Percentiles rank a stretch among this genome's conserved stretches.
phyloP scores from a whole-genome alignment of 2,329 filamentous ascomycete genomes.

The Fusarium sp. region DNA sequence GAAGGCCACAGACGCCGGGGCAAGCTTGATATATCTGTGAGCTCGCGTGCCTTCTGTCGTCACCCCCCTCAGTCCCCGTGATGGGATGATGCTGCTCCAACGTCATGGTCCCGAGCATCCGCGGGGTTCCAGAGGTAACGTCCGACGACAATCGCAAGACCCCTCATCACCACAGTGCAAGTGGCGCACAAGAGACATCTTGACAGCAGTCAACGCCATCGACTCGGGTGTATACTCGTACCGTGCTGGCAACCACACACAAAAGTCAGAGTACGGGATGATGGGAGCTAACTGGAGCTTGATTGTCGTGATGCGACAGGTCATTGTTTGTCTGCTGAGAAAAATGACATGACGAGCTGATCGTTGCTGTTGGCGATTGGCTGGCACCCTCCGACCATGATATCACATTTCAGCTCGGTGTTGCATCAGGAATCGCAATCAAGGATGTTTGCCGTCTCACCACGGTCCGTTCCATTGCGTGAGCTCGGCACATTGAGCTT shows the following conservation, averaged over 20 bases:
- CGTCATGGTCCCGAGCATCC: constrained; percentile 38
- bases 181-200: constrained; percentile 18
- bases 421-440: neutral
- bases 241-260: constrained; percentile 9
- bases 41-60: constrained; percentile 23
- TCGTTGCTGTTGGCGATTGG: neutral
- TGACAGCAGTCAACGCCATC: rapidly evolving
- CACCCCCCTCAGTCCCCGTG: constrained; percentile 22
- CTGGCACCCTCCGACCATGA: neutral
- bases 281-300: neutral
- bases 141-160: constrained; percentile 27
- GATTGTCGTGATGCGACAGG: constrained; percentile 10
- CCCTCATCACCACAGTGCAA: constrained; percentile 43
- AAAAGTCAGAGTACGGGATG: neutral
- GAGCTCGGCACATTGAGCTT: neutral
- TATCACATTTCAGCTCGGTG: neutral
- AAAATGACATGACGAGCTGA: constrained; percentile 15
- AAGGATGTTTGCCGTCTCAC: neutral
- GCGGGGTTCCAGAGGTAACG: constrained; percentile 31
- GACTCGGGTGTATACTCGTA: constrained; percentile 1
- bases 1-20: no score
- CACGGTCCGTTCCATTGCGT: neutral
- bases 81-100: constrained; percentile 40
- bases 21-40: constrained; percentile 36
- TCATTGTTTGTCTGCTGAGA: neutral